Evolutionary conservation across 129 eudicot species (phyloP).

Genomic region (Silybum marianum): DNA sequence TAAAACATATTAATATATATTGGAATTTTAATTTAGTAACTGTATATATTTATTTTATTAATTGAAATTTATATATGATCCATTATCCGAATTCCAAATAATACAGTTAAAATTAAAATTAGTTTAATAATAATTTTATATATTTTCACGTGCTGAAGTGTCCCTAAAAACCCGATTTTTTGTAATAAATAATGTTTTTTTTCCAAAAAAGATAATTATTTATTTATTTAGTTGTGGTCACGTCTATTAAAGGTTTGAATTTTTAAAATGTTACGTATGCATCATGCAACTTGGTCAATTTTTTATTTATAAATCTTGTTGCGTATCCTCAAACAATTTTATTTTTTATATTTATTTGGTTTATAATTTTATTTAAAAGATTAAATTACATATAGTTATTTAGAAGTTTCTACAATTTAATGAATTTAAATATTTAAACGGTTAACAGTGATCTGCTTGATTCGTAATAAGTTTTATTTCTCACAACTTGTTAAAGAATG

Average conservation of each 20-base stretch:
- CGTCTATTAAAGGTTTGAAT: slow-evolving; percentile 23
- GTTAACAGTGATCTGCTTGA: too few species aligned
- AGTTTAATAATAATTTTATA: not conserved
- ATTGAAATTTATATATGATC: not conserved
- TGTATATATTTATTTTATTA: not conserved
- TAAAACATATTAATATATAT: slow-evolving; percentile 9
- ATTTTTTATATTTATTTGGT: not conserved
- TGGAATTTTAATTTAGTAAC: not conserved
- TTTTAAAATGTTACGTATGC: slow-evolving; percentile 22
- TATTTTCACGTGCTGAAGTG: slow-evolving; percentile 23
- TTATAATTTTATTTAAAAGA: too few species aligned
- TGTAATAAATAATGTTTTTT: not conserved
- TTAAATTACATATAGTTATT: not conserved
- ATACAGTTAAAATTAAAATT: not conserved
- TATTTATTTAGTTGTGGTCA: slow-evolving; percentile 30
- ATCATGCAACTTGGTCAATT: slow-evolving; percentile 32
- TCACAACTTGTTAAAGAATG: too few species aligned
- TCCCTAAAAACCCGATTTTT: not conserved
- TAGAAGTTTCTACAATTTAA: not conserved
- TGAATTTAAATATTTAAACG: not conserved
- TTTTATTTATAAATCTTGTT: slow-evolving; percentile 15
- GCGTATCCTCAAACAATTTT: slow-evolving; percentile 17
- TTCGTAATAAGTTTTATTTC: too few species aligned
- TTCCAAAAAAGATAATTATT: not conserved
- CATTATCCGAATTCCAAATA: slow-evolving; percentile 4